Base-by-base conservation (phyloP, 2,329 filamentous ascomycete genomes). In the Parascedosporium putredinis region DNA sequence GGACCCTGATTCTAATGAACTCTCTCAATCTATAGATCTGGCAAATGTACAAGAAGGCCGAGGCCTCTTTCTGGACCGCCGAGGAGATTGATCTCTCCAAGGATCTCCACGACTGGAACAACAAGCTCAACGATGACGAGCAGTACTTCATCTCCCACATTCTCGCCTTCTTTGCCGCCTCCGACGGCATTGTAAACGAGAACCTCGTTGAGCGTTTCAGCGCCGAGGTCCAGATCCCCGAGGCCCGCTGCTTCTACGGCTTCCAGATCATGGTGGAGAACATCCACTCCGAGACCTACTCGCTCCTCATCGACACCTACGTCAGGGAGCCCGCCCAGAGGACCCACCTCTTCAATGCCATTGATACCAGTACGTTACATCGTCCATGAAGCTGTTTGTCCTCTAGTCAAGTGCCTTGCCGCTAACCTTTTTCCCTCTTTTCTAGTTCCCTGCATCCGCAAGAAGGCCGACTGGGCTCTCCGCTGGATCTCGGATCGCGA, bases 181-280 rank as follows among this genome's bases (percentile, higher is more conserved):
- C 93, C 0, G 93, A 98, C 63, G 93, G 93, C 64, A 98, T 98
- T 58, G 93, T 98, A 76, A 98, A 98, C 67, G 93, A 98, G 80
- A 98, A 98, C 77, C 78, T 98, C 22, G 83, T 98, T 53, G 90
- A 97, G 80, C 88, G 93, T 55, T 98, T 98, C 82, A 95, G 88
- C 62, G 84, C 81, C 57, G 93, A 98, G 72, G 91, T 98, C 25
- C 93, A 98, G 73, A 83, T 97, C 52, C 91, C 93, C 9, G 93
- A 98, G 73, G 93, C 93, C 56, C 89, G 93, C 62, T 98, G 93
- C 83, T 98, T 98, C 79, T 98, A 98, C 70, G 93, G 93, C 56
- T 98, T 98, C 81, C 93, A 98, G 76, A 97, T 97, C 75, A 98
- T 98, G 93, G 97, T 98, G 88, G 93, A 98, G 79, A 98, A 98